Percentiles rank a stretch among this genome's conserved stretches.
phyloP scores from a whole-genome alignment of 1,139 yeast species.

The Kodamaea derodonti region DNA sequence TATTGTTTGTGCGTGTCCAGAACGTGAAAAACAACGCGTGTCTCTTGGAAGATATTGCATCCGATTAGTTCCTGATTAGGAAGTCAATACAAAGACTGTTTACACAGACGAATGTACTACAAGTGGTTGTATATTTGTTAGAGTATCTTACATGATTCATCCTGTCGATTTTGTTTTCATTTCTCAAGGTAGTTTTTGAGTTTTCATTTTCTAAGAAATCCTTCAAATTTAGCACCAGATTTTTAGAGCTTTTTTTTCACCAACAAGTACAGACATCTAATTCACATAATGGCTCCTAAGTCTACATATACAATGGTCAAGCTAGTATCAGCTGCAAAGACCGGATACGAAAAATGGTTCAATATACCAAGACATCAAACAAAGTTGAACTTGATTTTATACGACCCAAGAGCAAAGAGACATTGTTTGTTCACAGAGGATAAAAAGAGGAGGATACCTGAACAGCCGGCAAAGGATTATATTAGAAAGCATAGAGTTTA shows the following conservation, averaged over 20 bases:
- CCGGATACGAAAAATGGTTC: conserved; percentile 81
- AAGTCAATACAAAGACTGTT: background rate
- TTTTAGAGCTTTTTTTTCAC: no score
- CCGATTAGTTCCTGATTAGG: background rate
- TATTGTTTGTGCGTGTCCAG: background rate
- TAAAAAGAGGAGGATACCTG: conserved; percentile 77
- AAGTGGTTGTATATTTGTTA: no score
- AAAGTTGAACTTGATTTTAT: conserved; percentile 74
- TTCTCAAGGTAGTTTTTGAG: no score
- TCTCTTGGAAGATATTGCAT: background rate
- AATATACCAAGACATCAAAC: conserved; percentile 80
- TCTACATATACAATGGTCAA: conserved; percentile 47
- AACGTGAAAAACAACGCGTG: background rate
- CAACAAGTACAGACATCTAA: no score
- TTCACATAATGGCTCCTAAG: conserved; percentile 48
- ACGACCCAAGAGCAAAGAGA: conserved; percentile 69
- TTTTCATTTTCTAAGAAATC: no score
- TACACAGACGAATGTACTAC: no score
- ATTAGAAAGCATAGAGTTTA: conserved; percentile 40
- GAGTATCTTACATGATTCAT: no score
- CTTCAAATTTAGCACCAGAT: no score
- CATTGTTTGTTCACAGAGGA: conserved; percentile 89
- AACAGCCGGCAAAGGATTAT: conserved; percentile 56
- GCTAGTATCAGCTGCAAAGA: conserved; percentile 59
- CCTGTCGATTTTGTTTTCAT: no score